These are phyloP conservation scores for Dactylellina cionopaga DNA, from an alignment of 2,329 filamentous ascomycete genomes.

Conservation along the genomic window DNA sequence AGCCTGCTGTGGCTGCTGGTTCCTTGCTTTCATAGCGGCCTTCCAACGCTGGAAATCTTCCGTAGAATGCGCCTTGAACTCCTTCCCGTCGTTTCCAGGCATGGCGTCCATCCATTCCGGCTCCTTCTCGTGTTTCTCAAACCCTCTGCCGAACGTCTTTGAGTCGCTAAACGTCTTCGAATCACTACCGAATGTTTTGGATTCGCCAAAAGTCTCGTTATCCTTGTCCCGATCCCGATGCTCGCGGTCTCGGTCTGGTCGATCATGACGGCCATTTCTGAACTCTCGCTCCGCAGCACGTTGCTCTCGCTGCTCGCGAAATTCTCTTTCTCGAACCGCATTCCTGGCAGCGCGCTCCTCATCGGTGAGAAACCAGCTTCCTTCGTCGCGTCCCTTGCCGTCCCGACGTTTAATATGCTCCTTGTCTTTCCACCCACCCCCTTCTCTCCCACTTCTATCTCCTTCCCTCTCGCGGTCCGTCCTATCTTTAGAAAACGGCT, in stretches of 20 bases:
- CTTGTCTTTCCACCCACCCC: slow-evolving; percentile 56
- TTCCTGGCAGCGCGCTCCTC: slow-evolving; percentile 40
- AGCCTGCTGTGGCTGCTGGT: slow-evolving; percentile 16
- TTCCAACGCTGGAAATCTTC: slow-evolving; percentile 70
- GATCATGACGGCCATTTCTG: slow-evolving; percentile 56
- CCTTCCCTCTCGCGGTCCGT: slow-evolving; percentile 50
- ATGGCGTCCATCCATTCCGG: slow-evolving; percentile 67
- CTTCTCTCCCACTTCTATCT: slow-evolving; percentile 54
- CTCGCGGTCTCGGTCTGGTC: slow-evolving; percentile 55
- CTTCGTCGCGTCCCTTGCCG: slow-evolving; percentile 55
- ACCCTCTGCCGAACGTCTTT: slow-evolving; percentile 53
- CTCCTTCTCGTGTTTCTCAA: slow-evolving; percentile 61
- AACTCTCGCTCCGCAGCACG: slow-evolving; percentile 46
- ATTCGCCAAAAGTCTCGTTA: slow-evolving; percentile 40
- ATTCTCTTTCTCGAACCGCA: slow-evolving; percentile 39
- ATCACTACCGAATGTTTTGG: slow-evolving; percentile 53
- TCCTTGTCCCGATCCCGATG: slow-evolving; percentile 52
- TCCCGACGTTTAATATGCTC: slow-evolving; percentile 54
- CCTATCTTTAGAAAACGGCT: slow-evolving; percentile 43
- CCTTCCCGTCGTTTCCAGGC: slow-evolving; percentile 58
- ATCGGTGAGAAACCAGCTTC: slow-evolving; percentile 57
- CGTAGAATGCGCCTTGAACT: slow-evolving; percentile 63
- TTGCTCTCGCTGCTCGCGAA: slow-evolving; percentile 46
- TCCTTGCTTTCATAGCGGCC: slow-evolving; percentile 65
- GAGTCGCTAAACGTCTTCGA: slow-evolving; percentile 37